phyloP scores from a whole-genome alignment of 2,329 filamentous ascomycete species.

The Lojkania enalia region DNA sequence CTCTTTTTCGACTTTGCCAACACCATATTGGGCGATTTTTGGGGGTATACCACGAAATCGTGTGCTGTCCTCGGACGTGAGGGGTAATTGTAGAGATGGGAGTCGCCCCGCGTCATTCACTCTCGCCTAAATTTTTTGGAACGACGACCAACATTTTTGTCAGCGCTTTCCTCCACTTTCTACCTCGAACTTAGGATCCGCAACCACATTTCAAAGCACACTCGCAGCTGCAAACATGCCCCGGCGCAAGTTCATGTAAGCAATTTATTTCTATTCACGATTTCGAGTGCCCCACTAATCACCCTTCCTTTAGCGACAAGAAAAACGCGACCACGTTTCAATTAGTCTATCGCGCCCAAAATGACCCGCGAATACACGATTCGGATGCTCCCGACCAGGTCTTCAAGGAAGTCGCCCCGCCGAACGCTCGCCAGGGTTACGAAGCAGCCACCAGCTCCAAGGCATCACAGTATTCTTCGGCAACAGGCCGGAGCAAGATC shows the following conservation, averaged over 20 bases:
- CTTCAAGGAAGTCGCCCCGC: slow-evolving; percentile 67
- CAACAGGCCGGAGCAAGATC: slow-evolving; percentile 51
- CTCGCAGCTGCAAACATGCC: slow-evolving; percentile 61
- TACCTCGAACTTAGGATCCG: slow-evolving; percentile 13
- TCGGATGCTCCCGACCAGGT: slow-evolving; percentile 86
- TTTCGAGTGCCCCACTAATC: slow-evolving; percentile 33
- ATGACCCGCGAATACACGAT: slow-evolving; percentile 97
- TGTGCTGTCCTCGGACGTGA: slow-evolving; percentile 24
- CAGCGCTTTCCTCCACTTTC: slow-evolving; percentile 34
- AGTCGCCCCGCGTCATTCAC: slow-evolving; percentile 57
- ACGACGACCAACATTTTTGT: slow-evolving; percentile 27
- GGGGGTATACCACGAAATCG: slow-evolving; percentile 12
- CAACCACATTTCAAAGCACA: background rate
- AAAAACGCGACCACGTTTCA: slow-evolving; percentile 91
- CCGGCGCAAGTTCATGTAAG: slow-evolving; percentile 73
- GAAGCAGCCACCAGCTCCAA: slow-evolving; percentile 52
- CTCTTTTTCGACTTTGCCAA: slow-evolving; percentile 92
- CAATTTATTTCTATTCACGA: slow-evolving; percentile 14
- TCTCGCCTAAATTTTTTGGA: slow-evolving; percentile 67
- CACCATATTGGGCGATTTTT: slow-evolving; percentile 59
- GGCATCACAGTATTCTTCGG: slow-evolving; percentile 49
- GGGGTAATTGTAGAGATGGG: slow-evolving; percentile 20
- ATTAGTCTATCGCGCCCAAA: slow-evolving; percentile 92
- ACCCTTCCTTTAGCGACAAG: slow-evolving; percentile 68
- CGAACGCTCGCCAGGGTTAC: slow-evolving; percentile 35